Evolutionary conservation across 345 rosid genomes (phyloP).

Genomic region (Erodium maritimum): DNA sequence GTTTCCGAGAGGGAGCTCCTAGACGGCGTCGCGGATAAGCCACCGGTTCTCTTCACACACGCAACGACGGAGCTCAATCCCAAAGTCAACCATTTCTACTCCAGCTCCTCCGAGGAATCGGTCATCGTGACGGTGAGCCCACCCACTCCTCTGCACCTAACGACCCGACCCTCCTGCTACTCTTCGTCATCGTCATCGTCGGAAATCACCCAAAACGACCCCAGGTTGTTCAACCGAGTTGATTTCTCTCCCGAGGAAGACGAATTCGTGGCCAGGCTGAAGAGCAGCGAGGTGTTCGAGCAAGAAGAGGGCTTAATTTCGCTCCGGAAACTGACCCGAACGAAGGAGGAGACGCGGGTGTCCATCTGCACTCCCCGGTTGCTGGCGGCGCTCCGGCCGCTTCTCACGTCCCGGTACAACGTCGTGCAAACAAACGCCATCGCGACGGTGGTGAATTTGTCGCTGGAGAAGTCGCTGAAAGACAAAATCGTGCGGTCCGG

Average conservation of each 20-base stretch:
- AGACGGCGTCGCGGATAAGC: conserved; percentile 38
- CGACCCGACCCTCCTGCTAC: conserved; percentile 66
- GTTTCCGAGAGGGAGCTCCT: conserved; percentile 63
- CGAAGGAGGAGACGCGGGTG: conserved; percentile 31
- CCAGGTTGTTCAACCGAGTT: too few relatives aligned
- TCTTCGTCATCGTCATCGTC: conserved; percentile 47
- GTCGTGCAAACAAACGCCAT: conserved; percentile 57
- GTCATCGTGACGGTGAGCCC: conserved; percentile 41
- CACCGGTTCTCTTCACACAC: conserved; percentile 27
- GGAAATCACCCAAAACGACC: too few relatives aligned
- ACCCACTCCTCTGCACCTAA: conserved; percentile 53
- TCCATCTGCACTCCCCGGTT: conserved; percentile 48
- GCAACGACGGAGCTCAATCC: conserved; percentile 44
- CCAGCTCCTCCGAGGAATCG: conserved; percentile 53
- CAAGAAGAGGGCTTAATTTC: conserved; percentile 52
- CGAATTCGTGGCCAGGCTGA: conserved; percentile 33
- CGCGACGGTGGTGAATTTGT: conserved; percentile 63
- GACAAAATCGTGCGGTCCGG: conserved; percentile 62
- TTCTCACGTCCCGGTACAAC: conserved; percentile 48
- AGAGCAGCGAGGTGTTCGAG: conserved; percentile 36
- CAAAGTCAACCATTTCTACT: conserved; percentile 23
- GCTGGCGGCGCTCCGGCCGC: conserved; percentile 36
- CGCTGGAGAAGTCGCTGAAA: conserved; percentile 57
- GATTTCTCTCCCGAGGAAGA: conserved; percentile 37
- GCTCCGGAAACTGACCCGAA: conserved; percentile 51